Base-by-base conservation (phyloP, 2,329 filamentous ascomycete species). In the Colletotrichum higginsianum region DNA sequence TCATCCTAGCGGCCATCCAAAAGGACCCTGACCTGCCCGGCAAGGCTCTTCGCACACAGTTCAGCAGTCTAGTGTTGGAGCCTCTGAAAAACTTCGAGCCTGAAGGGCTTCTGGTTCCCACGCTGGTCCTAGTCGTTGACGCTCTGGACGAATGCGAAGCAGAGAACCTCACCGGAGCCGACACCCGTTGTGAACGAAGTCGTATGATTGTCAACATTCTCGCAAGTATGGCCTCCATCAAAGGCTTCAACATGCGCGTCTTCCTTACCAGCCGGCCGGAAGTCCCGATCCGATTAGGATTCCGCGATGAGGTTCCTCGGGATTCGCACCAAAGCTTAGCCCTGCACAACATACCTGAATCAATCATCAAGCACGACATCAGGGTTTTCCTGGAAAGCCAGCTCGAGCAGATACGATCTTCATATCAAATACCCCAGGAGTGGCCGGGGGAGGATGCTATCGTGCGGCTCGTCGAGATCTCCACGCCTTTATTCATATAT, bases 201-300 rank as follows among this genome's bases (percentile, higher is more conserved):
- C 30, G 30, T 9, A 35, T 35, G 30, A 35, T 63, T 8, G 77
- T 84, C n/a, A 76, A 83, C 47, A 23, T 74, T 4, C 75, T 81
- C 30, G 30, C 30, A 35, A 35, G 1, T 66, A 35, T 82, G 0
- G 69, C 76, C n/a, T 64, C 73, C 40, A 50, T 70, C 16, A 69
- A 75, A 18, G 2, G 47, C 12, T 11, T 74, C 26, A 66, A 42
- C 63, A 56, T 83, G 26, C 78, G 77, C 56, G 66, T 80, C 13
- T 82, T 85, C 49, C 35, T 85, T 4, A 85, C 82, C 0, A 84
- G 83, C 68, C 76, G 83, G 38, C 83, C 82, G 1, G 79, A 84
- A 58, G 63, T 81, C 8, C 78, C 77, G 4, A 78, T 83, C 66
- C 77, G 78, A 4, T 73, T 80, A 42, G 79, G 80, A 3, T 84